phyloP scores from a whole-genome alignment of 352 stramenopile species.

The Pythium phragmiticola region DNA sequence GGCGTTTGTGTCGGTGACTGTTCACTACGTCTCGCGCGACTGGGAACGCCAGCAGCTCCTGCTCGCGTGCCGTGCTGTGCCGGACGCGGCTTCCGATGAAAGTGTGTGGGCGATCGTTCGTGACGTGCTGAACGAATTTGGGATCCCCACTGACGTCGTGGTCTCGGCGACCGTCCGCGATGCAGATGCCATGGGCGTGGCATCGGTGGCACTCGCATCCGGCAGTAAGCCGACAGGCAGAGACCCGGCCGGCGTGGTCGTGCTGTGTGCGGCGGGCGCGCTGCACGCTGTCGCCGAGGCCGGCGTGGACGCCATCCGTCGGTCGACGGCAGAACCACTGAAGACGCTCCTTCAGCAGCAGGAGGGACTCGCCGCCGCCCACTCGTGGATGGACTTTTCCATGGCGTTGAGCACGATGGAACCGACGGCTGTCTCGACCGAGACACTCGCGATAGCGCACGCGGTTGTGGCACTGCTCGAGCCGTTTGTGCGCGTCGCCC shows the following conservation, averaged over 20 bases:
- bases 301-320: not conserved
- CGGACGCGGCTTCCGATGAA: not conserved
- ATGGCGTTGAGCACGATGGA: not conserved
- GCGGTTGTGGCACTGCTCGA: conserved; percentile 1
- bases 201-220: not conserved
- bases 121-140: conserved; percentile 18
- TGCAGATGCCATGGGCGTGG: not conserved
- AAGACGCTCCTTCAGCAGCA: conserved; percentile 1
- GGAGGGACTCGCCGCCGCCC: not conserved
- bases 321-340: not conserved
- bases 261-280: conserved; percentile 13
- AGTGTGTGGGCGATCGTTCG: not conserved
- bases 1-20: conserved; percentile 7
- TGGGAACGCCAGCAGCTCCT: conserved; percentile 18
- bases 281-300: conserved; percentile 1
- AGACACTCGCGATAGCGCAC: conserved; percentile 1
- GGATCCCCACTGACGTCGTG: not conserved
- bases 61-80: conserved; percentile 15
- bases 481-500: conserved; percentile 16
- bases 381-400: conserved; percentile 8
- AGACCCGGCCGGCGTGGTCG: not conserved
- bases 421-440: not conserved
- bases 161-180: conserved; percentile 2
- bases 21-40: conserved; percentile 13
- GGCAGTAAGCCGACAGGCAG: not conserved